Evolutionary conservation across 371 early-diverging fungal genomes (phyloP).

Genomic region (Catenaria anguillulae): DNA sequence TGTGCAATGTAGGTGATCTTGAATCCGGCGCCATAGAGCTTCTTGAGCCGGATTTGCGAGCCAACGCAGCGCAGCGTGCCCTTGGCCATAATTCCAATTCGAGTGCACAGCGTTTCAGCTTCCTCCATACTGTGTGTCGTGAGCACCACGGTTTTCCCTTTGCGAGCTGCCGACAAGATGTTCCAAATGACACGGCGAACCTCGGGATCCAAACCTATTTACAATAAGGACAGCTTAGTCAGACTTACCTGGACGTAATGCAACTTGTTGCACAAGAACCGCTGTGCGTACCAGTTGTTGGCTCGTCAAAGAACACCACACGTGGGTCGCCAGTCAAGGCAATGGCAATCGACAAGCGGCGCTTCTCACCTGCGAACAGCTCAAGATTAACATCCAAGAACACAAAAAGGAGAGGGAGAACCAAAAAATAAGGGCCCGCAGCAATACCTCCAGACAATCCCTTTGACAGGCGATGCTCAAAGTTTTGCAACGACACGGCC

Average conservation of each 20-base stretch:
- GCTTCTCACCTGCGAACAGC: too few species aligned
- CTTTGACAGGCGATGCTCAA: conserved; percentile 33
- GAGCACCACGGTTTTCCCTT: conserved; percentile 41
- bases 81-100: conserved; percentile 57
- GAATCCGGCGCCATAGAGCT: conserved; percentile 55
- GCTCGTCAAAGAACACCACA: conserved; percentile 22
- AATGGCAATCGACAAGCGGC: conserved; percentile 50
- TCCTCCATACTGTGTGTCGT: conserved; percentile 56
- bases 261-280: too few species aligned
- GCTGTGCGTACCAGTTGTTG: conserved; percentile 23
- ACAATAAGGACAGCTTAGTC: background rate
- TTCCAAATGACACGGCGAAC: conserved; percentile 40
- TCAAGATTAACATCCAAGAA: too few species aligned
- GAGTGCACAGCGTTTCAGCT: conserved; percentile 35
- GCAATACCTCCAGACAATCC: conserved; percentile 40
- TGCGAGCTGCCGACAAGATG: conserved; percentile 39
- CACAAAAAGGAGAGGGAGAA: too few species aligned
- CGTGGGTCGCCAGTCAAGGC: conserved; percentile 45
- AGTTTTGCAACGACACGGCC: conserved; percentile 32
- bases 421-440: too few species aligned
- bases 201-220: background rate
- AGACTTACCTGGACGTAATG: too few species aligned
- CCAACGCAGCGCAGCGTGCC: conserved; percentile 51
- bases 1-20: conserved; percentile 31
- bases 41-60: conserved; percentile 44